Evolutionary conservation across 352 stramenopile genomes (phyloP).

Genomic region (Phytophthora sojae): DNA sequence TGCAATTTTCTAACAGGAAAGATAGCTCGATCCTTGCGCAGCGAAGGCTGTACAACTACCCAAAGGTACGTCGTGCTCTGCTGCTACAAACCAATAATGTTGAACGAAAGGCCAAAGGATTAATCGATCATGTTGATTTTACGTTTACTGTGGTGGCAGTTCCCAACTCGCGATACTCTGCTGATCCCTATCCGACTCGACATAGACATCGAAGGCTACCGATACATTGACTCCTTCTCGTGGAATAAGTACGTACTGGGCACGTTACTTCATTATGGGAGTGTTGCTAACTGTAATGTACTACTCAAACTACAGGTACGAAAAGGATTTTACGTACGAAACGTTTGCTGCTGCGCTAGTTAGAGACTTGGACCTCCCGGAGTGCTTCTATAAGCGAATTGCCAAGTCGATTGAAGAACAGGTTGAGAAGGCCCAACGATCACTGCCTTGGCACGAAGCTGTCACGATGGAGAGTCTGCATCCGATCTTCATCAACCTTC

Average conservation of each 20-base stretch:
- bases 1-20: slow-evolving; percentile 20
- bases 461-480: slow-evolving; percentile 69
- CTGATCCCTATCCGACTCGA: slow-evolving; percentile 81
- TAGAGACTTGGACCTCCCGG: slow-evolving; percentile 74
- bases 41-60: slow-evolving; percentile 76
- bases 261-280: background rate
- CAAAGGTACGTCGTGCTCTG: slow-evolving; percentile 50
- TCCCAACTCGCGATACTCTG: slow-evolving; percentile 54
- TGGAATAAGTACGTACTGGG: slow-evolving; percentile 68
- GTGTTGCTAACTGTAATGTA: background rate
- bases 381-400: slow-evolving; percentile 79
- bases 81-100: too few relatives aligned
- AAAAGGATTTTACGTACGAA: slow-evolving; percentile 81
- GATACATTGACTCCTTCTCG: slow-evolving; percentile 85
- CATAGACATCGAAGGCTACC: slow-evolving; percentile 80
- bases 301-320: slow-evolving; percentile 44
- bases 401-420: slow-evolving; percentile 69
- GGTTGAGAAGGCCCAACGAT: slow-evolving; percentile 68
- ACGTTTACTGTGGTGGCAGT: slow-evolving; percentile 31
- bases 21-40: slow-evolving; percentile 50
- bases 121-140: background rate
- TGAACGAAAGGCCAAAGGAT: too few relatives aligned
- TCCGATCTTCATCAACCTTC: slow-evolving; percentile 85
- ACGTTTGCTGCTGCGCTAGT: slow-evolving; percentile 76
- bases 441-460: slow-evolving; percentile 62